Base-by-base conservation (phyloP, 2,329 filamentous ascomycete species). In the Dryadomyces sulphureus region DNA sequence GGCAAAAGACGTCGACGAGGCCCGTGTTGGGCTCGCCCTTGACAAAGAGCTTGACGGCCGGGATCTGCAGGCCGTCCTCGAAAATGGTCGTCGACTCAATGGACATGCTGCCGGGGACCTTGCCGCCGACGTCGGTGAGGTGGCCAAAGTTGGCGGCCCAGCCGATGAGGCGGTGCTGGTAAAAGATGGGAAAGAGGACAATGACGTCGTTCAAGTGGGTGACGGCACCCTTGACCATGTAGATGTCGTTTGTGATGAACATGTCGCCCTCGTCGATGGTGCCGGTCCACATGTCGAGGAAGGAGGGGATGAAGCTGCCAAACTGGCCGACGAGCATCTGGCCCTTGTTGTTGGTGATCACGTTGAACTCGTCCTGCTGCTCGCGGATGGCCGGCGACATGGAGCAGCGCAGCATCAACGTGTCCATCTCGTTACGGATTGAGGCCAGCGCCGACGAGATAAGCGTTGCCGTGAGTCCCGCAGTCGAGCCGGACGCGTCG, bases 241-340 rank as follows among this genome's bases (percentile, higher is more conserved):
- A 72, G 4, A 66, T 64, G 42, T 72, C 68, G 46, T 72, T 71
- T 17, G 68, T 72, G 34, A 72, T 61, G 47, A 71, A 72, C 1
- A 71, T 55, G 44, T 72, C 68, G 1, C 67, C 68, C 45, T 70
- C 66, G 41, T 70, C 64, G 39, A 72, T 61, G 0, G 64, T 62
- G 1, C 65, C 45, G n/a, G 61, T 59, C 67, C 66, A 71, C 2
- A 60, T 56, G 2, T 61, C 53, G n/a, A 72, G 53, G 45, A 72
- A 70, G 38, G 67, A 60, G 1, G 60, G 68, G 32, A 43, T 47
- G 19, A 47, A 47, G 45, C 40, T 47, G 40, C 45, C 45, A 21
- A 72, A 70, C 42, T 72, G 68, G 0, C 68, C 68, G 7, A 68
- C 68, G 0, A 72, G 60, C 67, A 72, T 72, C 49, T 70, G 62